Conservation (phyloP, 805 yeast genomes). For the Saturnispora diversa region DNA sequence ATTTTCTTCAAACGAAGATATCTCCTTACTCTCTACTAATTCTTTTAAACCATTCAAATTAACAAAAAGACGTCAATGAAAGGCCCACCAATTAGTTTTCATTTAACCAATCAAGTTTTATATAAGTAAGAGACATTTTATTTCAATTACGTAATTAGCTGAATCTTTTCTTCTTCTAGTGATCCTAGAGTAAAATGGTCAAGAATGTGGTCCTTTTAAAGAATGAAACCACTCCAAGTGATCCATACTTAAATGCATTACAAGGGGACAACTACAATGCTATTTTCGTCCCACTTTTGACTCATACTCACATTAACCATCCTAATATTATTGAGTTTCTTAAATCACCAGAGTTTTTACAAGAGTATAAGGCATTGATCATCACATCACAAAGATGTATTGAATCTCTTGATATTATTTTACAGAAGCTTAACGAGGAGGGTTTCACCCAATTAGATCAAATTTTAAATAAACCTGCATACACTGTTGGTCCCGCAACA, state of each 20-base stretch:
- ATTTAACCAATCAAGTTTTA: neutral
- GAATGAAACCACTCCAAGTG: constrained; percentile 61
- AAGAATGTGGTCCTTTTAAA: constrained; percentile 49
- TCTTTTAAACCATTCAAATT: constrained; percentile 13
- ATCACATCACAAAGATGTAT: constrained; percentile 91
- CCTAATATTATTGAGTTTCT: constrained; percentile 38
- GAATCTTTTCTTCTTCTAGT: neutral
- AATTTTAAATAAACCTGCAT: constrained; percentile 44
- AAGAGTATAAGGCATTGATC: constrained; percentile 44
- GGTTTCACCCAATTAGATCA: constrained; percentile 22
- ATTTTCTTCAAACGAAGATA: constrained; percentile 9
- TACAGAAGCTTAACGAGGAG: constrained; percentile 24
- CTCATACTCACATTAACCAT: constrained; percentile 51
- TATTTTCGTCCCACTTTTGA: constrained; percentile 63
- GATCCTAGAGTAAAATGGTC: constrained; percentile 8
- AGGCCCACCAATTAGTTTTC: neutral
- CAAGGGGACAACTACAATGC: constrained; percentile 32
- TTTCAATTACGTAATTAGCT: neutral
- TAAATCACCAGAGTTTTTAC: constrained; percentile 34
- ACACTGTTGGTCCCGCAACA: constrained; percentile 92
- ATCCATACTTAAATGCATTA: constrained; percentile 51
- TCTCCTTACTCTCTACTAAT: neutral
- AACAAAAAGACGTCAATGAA: neutral
- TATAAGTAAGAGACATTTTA: neutral
- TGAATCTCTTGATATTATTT: constrained; percentile 53